Base-by-base conservation (phyloP, 2,329 filamentous ascomycete genomes). In the Trichoderma sp. region DNA sequence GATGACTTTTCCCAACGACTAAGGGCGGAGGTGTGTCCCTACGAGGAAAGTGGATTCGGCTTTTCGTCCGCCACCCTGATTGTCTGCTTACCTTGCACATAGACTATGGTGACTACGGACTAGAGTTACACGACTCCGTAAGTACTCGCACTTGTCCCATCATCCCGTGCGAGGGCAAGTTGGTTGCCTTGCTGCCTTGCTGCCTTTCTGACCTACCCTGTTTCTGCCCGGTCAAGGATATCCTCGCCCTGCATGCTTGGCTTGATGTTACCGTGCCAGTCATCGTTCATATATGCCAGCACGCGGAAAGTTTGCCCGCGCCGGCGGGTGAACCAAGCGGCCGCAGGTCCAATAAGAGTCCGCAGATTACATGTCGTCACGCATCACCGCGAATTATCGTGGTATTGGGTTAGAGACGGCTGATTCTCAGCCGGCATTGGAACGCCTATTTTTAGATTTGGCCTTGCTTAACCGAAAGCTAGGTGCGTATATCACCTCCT, bases 311-410 rank as follows among this genome's bases (percentile, higher is more conserved):
- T 65, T 65, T 35, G 63, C 63, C 63, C 63, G 63, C 52, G 52
- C 63, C 63, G 63, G 50, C 63, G 63, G 63, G 27, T 57, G 19
- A 65, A 65, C 37, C 37, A 65, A 56, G 63, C 37, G n/a, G 22
- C 63, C 63, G 63, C 63, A 65, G 52, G 63, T n/a, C 63, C 63
- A 65, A 65, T 65, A 48, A 57, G 63, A n/a, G 34, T 19, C 63
- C 63, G 63, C 52, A 9, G 50, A 65, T 65, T 65, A 65, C 63
- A 52, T 34, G 22, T 19, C 6, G 19, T n/a, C 19, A n/a, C 32
- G 52, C 37, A 48, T 19, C n/a, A 45, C 27, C 27, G 35, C 27
- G 34, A 64, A 22, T 32, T 39, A 25, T 64, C 61, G 50, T 64
- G 50, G 25, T 17, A 42, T 63, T 5, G 19, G n/a, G 19, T 32